Percentiles rank a stretch among this genome's conserved stretches.
phyloP scores from a whole-genome alignment of 2,329 filamentous ascomycete genomes.

The Calycina herbarum region DNA sequence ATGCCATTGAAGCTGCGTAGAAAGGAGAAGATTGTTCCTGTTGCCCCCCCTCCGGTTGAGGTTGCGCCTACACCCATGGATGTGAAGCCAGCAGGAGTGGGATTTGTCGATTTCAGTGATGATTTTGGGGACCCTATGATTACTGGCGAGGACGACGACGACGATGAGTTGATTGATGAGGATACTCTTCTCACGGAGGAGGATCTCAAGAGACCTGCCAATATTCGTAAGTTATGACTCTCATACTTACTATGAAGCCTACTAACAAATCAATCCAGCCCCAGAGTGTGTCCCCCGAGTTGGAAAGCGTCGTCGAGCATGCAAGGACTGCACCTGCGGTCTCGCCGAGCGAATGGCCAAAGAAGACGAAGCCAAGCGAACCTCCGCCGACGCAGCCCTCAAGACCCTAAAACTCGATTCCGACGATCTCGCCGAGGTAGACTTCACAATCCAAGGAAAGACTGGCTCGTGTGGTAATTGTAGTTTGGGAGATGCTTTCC shows the following conservation, averaged over 20 bases:
- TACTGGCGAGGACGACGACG: constrained; percentile 55
- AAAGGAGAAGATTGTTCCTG: constrained; percentile 54
- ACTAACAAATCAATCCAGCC: constrained; percentile 50
- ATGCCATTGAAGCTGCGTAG: constrained; percentile 54
- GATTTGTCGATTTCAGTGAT: constrained; percentile 67
- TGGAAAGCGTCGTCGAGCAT: constrained; percentile 86
- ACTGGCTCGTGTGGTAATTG: constrained; percentile 94
- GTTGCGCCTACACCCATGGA: constrained; percentile 35
- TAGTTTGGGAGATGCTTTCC: constrained; percentile 86
- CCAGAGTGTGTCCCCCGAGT: constrained; percentile 83
- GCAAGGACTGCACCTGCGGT: constrained; percentile 97
- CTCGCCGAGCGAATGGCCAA: constrained; percentile 80
- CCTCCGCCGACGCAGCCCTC: constrained; percentile 61
- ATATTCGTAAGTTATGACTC: constrained; percentile 66
- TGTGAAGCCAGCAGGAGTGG: constrained; percentile 55
- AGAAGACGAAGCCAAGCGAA: constrained; percentile 74
- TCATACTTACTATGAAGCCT: constrained; percentile 4
- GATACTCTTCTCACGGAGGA: constrained; percentile 82
- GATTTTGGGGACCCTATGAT: constrained; percentile 56
- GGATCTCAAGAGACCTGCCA: constrained; percentile 74
- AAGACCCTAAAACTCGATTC: constrained; percentile 69
- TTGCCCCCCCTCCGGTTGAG: constrained; percentile 38
- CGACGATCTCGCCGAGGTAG: constrained; percentile 83
- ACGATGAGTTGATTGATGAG: constrained; percentile 88
- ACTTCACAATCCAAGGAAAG: constrained; percentile 98